Evolutionary conservation across 2,329 filamentous ascomycete genomes (phyloP).

Genomic region (Scedosporium dehoogii): DNA sequence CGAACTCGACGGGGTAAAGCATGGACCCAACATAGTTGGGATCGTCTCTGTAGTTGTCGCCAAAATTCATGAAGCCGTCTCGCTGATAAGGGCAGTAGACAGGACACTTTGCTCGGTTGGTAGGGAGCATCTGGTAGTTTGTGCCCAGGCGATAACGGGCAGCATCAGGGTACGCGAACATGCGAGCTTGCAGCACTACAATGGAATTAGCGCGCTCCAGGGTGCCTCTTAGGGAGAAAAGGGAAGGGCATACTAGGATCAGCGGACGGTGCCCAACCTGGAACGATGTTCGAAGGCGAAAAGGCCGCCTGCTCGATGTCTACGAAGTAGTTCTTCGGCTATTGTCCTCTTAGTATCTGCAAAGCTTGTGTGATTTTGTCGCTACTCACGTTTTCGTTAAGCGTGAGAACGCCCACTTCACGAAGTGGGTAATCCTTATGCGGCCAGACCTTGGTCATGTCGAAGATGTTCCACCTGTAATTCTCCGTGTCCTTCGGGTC

Average conservation of each 20-base stretch:
- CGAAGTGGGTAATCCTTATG: slow-evolving; percentile 51
- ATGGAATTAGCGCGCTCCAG: too few species aligned
- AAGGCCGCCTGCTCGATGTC: slow-evolving; percentile 62
- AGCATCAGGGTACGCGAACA: slow-evolving; percentile 53
- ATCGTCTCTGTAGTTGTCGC: slow-evolving; percentile 51
- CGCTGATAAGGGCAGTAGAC: slow-evolving; percentile 61
- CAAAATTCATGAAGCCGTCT: slow-evolving; percentile 63
- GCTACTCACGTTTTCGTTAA: slow-evolving; percentile 43
- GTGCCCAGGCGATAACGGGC: slow-evolving; percentile 53
- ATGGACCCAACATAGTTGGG: slow-evolving; percentile 37
- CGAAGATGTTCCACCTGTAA: slow-evolving; percentile 55
- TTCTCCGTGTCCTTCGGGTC: slow-evolving; percentile 53
- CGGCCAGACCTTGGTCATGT: slow-evolving; percentile 62
- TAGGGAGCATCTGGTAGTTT: slow-evolving; percentile 56
- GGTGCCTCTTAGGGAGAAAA: too few species aligned
- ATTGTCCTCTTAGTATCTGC: neutral
- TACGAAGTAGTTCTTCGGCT: slow-evolving; percentile 53
- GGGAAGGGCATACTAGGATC: slow-evolving; percentile 50
- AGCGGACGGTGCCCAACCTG: slow-evolving; percentile 51
- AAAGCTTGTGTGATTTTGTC: too few species aligned
- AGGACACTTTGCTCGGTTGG: slow-evolving; percentile 37
- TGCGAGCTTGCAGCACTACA: slow-evolving; percentile 19
- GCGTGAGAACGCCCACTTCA: slow-evolving; percentile 49
- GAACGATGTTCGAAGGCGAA: slow-evolving; percentile 53
- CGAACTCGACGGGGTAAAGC: neutral